These are phyloP conservation scores for Schrenkiella parvula DNA, from an alignment of 345 rosid genomes.

Conservation along the genomic window DNA sequence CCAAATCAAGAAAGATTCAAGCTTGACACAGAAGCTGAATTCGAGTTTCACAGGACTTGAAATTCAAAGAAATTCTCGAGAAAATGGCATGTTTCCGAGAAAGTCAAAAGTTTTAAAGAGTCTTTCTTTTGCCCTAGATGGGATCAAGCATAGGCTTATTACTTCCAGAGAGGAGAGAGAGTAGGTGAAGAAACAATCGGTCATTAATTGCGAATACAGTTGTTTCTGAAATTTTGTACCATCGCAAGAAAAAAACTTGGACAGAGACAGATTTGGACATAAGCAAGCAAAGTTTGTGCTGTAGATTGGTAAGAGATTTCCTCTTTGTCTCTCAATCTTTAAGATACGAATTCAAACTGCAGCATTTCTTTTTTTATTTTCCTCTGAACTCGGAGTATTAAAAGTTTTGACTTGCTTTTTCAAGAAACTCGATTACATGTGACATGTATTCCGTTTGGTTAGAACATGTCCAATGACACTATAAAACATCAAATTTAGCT, in stretches of 20 bases:
- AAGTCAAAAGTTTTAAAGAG: slow-evolving; percentile 19
- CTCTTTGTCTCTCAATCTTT: neutral
- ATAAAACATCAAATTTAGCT: no score
- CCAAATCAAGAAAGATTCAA: neutral
- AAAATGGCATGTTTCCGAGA: slow-evolving; percentile 11
- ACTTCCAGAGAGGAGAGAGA: slow-evolving; percentile 19
- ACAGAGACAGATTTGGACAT: slow-evolving; percentile 28
- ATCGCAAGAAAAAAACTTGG: neutral
- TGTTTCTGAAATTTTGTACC: slow-evolving; percentile 12
- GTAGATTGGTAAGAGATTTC: slow-evolving; percentile 5
- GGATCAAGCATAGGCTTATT: slow-evolving; percentile 15
- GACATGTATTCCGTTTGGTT: no score
- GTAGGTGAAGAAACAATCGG: slow-evolving; percentile 36
- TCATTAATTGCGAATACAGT: slow-evolving; percentile 28
- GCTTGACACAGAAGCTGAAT: neutral
- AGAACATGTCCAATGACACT: no score
- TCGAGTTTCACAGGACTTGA: neutral
- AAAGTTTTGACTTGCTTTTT: no score
- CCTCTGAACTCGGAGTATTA: neutral
- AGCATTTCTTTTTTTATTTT: neutral
- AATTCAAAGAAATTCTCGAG: slow-evolving; percentile 4
- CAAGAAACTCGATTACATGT: no score
- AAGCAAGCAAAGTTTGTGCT: neutral
- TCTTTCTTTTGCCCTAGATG: slow-evolving; percentile 24
- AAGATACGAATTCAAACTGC: slow-evolving; percentile 11